Base-by-base conservation (phyloP, 495 filamentous ascomycete species). In the Neurospora sp. region DNA sequence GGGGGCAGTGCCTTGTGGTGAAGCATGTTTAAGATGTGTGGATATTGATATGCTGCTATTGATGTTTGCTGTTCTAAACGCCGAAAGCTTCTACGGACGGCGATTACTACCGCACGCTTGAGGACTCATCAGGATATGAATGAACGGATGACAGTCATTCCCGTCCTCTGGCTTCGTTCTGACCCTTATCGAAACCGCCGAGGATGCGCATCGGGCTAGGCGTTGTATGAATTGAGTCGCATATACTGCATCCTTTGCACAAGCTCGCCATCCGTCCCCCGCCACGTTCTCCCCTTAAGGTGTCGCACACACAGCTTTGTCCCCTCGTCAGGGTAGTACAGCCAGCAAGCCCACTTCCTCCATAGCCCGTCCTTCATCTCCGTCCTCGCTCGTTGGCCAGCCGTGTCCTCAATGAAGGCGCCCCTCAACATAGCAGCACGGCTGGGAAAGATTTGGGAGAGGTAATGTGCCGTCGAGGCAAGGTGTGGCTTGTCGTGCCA, bases 401-500 rank as follows among this genome's bases (percentile, higher is more conserved):
- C 77, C 5, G 79, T 82, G 69, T 86, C 84, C 75, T 86, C 84
- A 44, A 86, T 86, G 73, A 86, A 86, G 54, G 78, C 80, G 20
- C 84, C 84, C 18, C 84, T 76, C 14, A 77, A 74, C 38, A 86
- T 78, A 11, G 83, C 79, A 39, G 81, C 73, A 38, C 84, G 81
- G 39, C 66, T 81, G 16, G 83, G 79, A 72, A 85, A 86, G 42
- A 86, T 76, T 2, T 78, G 82, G 16, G 76, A 72, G 3, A 85
- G 78, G 72, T 86, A 86, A 72, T 86, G 84, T 16, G 75, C 75
- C 69, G 80, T 84, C 27, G 79, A 79, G 16, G 83, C 84, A 0
- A 86, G 39, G 72, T 86, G 84, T 14, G 84, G 83, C 73, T 86
- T 86, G 75, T 86, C 84, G 74, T 85, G 83, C 84, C 84, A 86